These are phyloP conservation scores for Syzygium oleosum DNA, from an alignment of 345 rosid species.

Conservation along the genomic window DNA sequence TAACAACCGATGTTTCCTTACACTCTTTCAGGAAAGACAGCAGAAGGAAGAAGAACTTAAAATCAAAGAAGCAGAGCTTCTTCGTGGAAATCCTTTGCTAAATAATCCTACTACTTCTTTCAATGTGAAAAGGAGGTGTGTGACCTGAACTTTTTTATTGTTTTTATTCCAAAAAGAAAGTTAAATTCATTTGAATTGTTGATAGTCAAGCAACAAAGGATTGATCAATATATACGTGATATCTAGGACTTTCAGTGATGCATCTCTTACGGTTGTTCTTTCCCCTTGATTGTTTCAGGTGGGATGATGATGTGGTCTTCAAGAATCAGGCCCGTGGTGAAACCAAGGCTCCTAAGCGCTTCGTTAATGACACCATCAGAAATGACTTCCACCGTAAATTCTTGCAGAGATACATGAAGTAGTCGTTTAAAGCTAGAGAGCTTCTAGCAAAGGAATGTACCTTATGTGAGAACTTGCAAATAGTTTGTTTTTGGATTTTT, in stretches of 20 bases:
- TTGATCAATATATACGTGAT: neutral
- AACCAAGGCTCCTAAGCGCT: slow-evolving; percentile 86
- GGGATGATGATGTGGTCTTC: slow-evolving; percentile 99
- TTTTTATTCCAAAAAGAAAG: neutral
- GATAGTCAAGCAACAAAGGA: neutral
- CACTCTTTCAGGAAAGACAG: slow-evolving; percentile 46
- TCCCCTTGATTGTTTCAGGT: slow-evolving; percentile 28
- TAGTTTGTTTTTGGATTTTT: neutral
- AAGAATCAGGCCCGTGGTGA: slow-evolving; percentile 99
- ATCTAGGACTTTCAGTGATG: neutral
- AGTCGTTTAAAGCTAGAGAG: neutral
- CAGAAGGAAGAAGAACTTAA: slow-evolving; percentile 76
- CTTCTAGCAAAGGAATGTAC: neutral
- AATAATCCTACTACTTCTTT: slow-evolving; percentile 60
- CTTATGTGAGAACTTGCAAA: neutral
- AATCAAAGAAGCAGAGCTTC: slow-evolving; percentile 87
- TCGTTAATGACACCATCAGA: slow-evolving; percentile 94
- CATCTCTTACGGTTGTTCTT: neutral
- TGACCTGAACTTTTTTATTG: neutral
- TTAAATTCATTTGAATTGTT: neutral
- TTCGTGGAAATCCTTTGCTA: slow-evolving; percentile 81
- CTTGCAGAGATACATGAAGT: slow-evolving; percentile 93
- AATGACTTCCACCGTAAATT: slow-evolving; percentile 93
- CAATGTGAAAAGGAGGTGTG: slow-evolving; percentile 77
- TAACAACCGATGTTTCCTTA: neutral